Conservation (phyloP, 768 basidiomycete genomes). For the Lenzites betulinus region DNA sequence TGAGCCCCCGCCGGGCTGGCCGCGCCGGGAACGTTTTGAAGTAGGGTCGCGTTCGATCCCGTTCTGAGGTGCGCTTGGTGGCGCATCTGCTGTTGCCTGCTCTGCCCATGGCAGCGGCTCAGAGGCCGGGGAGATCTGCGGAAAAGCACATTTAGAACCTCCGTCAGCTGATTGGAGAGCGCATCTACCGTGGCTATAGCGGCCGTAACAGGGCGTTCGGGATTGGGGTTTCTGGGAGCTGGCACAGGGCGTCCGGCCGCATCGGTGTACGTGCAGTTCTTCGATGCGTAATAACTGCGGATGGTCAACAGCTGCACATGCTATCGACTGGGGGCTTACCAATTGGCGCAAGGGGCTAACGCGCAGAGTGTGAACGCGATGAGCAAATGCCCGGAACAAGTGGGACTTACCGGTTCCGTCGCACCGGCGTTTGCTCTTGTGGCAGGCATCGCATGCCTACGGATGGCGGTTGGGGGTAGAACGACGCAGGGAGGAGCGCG, state of each 20-base stretch:
- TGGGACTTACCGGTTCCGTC: conserved; percentile 69
- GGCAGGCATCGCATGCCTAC: conserved; percentile 79
- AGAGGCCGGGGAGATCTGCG: conserved; percentile 8
- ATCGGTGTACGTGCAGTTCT: conserved; percentile 80
- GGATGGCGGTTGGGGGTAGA: conserved; percentile 6
- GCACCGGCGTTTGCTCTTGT: conserved; percentile 82
- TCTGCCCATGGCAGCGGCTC: conserved; percentile 20
- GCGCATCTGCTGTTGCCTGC: conserved; percentile 14
- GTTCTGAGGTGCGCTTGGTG: conserved; percentile 1
- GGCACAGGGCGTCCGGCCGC: conserved; percentile 78
- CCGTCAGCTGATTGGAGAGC: conserved; percentile 1
- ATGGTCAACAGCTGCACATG: conserved; percentile 17
- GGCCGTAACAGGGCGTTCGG: conserved; percentile 10
- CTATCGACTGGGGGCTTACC: conserved; percentile 43
- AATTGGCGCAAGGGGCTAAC: conserved; percentile 79
- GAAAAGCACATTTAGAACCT: not conserved
- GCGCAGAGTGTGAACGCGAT: not conserved
- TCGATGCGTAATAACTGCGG: conserved; percentile 75
- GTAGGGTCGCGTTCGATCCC: conserved; percentile 19
- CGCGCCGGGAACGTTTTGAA: conserved; percentile 15
- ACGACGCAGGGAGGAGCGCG: not conserved
- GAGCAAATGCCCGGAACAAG: not conserved
- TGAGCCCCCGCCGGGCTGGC: not conserved
- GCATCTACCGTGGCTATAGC: conserved; percentile 12
- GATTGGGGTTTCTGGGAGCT: conserved; percentile 45